Conservation (phyloP, 768 basidiomycete genomes). For the Tylopilus vinaceipallidus region DNA sequence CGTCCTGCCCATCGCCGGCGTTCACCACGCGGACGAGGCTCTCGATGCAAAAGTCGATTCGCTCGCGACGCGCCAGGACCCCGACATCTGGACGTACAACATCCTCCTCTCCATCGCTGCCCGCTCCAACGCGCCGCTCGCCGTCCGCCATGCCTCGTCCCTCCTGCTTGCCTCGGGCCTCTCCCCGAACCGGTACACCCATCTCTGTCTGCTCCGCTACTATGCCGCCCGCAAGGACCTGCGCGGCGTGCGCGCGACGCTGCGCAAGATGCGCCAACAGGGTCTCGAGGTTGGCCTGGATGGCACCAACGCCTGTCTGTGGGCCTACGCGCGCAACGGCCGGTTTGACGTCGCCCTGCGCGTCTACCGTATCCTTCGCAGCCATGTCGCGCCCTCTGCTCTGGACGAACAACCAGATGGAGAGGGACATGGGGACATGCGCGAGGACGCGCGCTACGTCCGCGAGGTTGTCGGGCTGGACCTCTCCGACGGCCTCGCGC, state of each 20-base stretch:
- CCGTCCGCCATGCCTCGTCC: conserved; percentile 51
- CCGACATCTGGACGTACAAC: conserved; percentile 71
- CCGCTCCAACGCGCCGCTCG: conserved; percentile 41
- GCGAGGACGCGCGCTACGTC: conserved; percentile 38
- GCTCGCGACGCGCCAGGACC: conserved; percentile 27
- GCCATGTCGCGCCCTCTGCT: conserved; percentile 46
- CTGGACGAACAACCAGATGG: too few relatives aligned
- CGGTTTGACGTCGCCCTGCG: conserved; percentile 53
- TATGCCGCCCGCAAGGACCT: conserved; percentile 49
- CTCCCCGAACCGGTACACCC: conserved; percentile 58
- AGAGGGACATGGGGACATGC: too few relatives aligned
- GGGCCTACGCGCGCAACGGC: conserved; percentile 58
- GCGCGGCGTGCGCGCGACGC: conserved; percentile 51
- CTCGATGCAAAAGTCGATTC: conserved; percentile 5
- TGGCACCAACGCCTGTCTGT: conserved; percentile 67
- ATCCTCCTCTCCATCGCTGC: conserved; percentile 64
- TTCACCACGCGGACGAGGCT: conserved; percentile 6
- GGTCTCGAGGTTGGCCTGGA: conserved; percentile 55
- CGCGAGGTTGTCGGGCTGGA: conserved; percentile 43
- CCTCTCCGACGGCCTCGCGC: conserved; percentile 42
- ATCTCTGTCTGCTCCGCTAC: conserved; percentile 57
- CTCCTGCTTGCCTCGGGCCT: conserved; percentile 55
- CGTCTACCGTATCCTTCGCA: conserved; percentile 65
- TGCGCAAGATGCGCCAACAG: conserved; percentile 52
- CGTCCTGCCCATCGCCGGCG: conserved; percentile 22